Conservation (phyloP, 495 filamentous ascomycete genomes). For the Neurospora discreta region DNA sequence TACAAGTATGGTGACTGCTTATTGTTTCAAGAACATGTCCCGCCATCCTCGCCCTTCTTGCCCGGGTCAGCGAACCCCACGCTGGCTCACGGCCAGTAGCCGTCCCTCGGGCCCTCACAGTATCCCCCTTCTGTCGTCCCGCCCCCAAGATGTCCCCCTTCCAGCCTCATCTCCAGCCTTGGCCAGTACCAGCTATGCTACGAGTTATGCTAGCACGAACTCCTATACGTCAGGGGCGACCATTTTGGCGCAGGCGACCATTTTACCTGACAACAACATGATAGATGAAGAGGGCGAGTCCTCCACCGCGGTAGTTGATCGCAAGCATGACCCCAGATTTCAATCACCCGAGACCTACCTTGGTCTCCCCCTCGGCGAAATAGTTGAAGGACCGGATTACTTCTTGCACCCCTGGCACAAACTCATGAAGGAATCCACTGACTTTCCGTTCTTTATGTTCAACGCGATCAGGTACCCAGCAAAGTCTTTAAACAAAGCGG, state of each 20-base stretch:
- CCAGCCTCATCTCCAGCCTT: background rate
- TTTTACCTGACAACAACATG: background rate
- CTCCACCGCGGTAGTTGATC: background rate
- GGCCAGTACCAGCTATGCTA: background rate
- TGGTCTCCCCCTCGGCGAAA: background rate
- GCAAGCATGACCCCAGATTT: background rate
- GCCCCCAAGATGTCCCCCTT: background rate
- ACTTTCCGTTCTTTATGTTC: background rate
- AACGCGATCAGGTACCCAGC: background rate
- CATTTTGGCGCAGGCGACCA: background rate
- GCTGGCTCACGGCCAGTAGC: background rate
- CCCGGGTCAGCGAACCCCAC: background rate
- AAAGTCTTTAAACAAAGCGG: background rate
- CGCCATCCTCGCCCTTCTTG: background rate
- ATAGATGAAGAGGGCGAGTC: background rate
- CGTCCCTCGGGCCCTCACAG: background rate
- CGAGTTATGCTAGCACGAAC: background rate
- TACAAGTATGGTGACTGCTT: background rate
- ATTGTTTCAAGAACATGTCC: background rate
- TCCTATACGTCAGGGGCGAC: background rate
- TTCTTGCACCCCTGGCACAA: background rate
- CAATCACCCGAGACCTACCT: background rate
- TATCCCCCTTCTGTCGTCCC: background rate
- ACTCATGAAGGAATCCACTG: background rate
- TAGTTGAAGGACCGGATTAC: background rate